Base-by-base conservation (phyloP, 1,284 basidiomycete species). In the Irpex sp. region DNA sequence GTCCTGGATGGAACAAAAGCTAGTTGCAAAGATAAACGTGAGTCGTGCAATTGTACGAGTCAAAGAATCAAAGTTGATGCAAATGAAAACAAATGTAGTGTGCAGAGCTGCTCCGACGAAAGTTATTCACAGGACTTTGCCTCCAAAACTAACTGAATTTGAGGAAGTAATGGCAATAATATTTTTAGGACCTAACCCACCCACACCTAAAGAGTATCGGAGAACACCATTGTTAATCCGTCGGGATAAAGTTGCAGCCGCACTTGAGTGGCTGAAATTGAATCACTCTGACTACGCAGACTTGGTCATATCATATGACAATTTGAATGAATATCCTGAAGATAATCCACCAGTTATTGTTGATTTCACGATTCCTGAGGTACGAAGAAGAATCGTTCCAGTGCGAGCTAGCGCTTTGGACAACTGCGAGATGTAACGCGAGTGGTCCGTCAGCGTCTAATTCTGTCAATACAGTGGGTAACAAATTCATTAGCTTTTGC, bases 241-340 rank as follows among this genome's bases (percentile, higher is more conserved):
- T 0, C 38, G 76, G 22, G 72, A 76, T n/a, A 73, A 76, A 56
- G 81, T 85, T 0, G 38, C 49, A 9, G 64, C 64, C 3, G 84
- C 82, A 0, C 70, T 86, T 6, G 72, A 82, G 60, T 85, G 83
- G 84, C 71, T 86, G 10, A 80, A 77, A 65, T 56, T 83, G 0
- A 85, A 86, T 71, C 81, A 86, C 70, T 27, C 27, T 11, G 81
- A 81, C 63, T 86, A 86, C 69, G 45, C 24, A 18, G 81, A 85
- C 68, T 27, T 86, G 0, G 67, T 76, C 13, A 84, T 86, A 13
- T 82, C 80, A 4, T 38, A 78, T 6, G 74, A 80, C 5, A 83
- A 84, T 70, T 45, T 86, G 6, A 45, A 67, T 0, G 32, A 69
- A 18, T 86, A 85, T 76, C 66, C 76, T 13, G 79, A 83, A 59